Base-by-base conservation (phyloP, 495 filamentous ascomycete genomes). In the Pseudotulostoma volvatum region DNA sequence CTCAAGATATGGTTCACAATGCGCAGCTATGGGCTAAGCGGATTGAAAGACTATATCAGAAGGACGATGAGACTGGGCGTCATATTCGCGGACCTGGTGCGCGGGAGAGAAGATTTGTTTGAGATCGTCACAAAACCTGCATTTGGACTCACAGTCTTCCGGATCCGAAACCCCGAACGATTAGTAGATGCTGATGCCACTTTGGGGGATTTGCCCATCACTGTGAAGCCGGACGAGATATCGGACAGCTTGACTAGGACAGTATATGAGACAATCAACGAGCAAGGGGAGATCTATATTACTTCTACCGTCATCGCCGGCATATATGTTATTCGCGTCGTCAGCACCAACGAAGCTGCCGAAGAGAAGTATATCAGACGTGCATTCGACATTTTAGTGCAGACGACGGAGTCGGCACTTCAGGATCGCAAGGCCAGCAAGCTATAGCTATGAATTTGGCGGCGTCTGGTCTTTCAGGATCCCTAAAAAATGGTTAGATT, bases 1-100 rank as follows among this genome's bases (percentile, higher is more conserved):
- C 59, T 97, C 36, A 97, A 97, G 67, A 81, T 94, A 50, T 97
- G 90, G 90, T 95, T 95, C 53, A 88, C 96, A 9, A 64, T 97
- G 49, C 71, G 90, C 32, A 79, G 70, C 20, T 95, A 93, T 50
- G 90, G 90, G 0, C 61, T 86, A 37, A 68, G 69, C 36, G 87
- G 90, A 2, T 58, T 97, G 54, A 79, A 79, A 49, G 66, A 60
- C 23, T 76, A 86, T 49, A 72, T 96, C 32, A 64, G 74, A 18
- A 70, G 70, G 38, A 73, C 74, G 9, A 63, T 92, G 41, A 46
- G 48, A 14, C 57, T 86, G 0, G 85, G 84, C 17, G 72, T 86
- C 39, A 53, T 66, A 3, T 94, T 95, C 51, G 70, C 67, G 2
- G 57, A 54, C 0, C 58, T 74, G 18, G 46, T 93, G 3, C 55